These are phyloP conservation scores for Phyllosticta capitalensis DNA, from an alignment of 2,329 filamentous ascomycete species.

Conservation along the genomic window DNA sequence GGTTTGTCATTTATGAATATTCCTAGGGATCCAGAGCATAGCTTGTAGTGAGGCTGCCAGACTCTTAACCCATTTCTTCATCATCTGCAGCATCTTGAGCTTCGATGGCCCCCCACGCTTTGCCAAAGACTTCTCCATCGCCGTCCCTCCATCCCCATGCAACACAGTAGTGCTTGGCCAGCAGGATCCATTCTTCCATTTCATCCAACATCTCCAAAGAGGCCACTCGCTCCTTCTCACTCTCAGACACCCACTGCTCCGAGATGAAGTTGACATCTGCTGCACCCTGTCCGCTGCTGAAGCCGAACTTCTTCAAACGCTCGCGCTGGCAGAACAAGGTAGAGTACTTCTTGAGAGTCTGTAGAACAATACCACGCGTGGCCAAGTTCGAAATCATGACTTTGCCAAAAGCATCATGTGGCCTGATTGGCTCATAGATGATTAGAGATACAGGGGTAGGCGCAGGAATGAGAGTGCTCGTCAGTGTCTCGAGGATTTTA, in stretches of 20 bases:
- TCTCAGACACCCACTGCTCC: slow-evolving; percentile 58
- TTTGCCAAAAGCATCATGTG: slow-evolving; percentile 75
- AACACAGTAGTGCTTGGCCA: slow-evolving; percentile 83
- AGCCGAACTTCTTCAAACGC: slow-evolving; percentile 58
- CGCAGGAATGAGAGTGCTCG: slow-evolving; percentile 27
- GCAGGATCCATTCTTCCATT: slow-evolving; percentile 82
- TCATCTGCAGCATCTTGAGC: neutral
- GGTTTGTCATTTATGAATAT: neutral
- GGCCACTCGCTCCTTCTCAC: slow-evolving; percentile 58
- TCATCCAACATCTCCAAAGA: slow-evolving; percentile 93
- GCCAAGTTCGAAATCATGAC: slow-evolving; percentile 90
- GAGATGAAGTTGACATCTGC: slow-evolving; percentile 62
- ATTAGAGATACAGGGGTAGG: slow-evolving; percentile 51
- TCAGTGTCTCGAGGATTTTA: slow-evolving; percentile 44
- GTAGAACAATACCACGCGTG: slow-evolving; percentile 70
- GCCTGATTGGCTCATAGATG: slow-evolving; percentile 82
- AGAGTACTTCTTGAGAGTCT: slow-evolving; percentile 66
- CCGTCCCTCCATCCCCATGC: slow-evolving; percentile 72
- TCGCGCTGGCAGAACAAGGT: slow-evolving; percentile 57
- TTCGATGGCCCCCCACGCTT: slow-evolving; percentile 1
- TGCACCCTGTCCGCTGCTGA: slow-evolving; percentile 47
- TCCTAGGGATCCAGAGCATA: neutral
- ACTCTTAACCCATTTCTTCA: neutral
- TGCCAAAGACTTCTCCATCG: slow-evolving; percentile 11
- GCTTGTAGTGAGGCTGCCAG: neutral